These are phyloP conservation scores for Gossypium davidsonii DNA, from an alignment of 441 rosid species.

Conservation along the genomic window DNA sequence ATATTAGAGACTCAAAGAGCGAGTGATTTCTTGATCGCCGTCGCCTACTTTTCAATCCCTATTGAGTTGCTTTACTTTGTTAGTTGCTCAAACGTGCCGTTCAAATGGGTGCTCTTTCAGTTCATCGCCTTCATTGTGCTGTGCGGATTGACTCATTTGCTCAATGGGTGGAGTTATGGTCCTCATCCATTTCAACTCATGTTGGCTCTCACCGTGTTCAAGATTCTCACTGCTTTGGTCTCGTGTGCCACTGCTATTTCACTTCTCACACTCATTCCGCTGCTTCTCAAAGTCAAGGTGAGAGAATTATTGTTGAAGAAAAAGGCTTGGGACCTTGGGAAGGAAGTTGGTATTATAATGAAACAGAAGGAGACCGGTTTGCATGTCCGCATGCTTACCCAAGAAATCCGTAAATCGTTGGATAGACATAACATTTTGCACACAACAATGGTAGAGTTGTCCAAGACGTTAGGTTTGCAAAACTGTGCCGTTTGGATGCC, in stretches of 20 bases:
- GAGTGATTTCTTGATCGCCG: conserved; percentile 91
- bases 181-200: conserved; percentile 78
- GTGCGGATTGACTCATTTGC: conserved; percentile 93
- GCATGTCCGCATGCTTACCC: conserved; percentile 94
- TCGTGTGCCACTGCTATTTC: conserved; percentile 94
- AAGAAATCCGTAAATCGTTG: conserved; percentile 84
- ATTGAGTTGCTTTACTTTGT: conserved; percentile 88
- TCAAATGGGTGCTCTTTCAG: conserved; percentile 92
- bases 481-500: conserved; percentile 99
- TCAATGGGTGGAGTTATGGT: conserved; percentile 85
- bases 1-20: conserved; percentile 74
- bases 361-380: conserved; percentile 76
- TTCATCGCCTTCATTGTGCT: conserved; percentile 96
- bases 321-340: conserved; percentile 81
- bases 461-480: conserved; percentile 74
- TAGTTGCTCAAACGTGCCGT: conserved; percentile 89
- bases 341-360: conserved; percentile 84
- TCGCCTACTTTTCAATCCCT: conserved; percentile 93
- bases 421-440: conserved; percentile 77
- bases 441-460: conserved; percentile 86
- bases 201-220: conserved; percentile 83
- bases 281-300: conserved; percentile 89
- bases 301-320: conserved; percentile 89
- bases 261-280: conserved; percentile 76
- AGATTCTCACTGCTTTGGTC: conserved; percentile 85